Evolutionary conservation across 1,139 yeast genomes (phyloP).

Genomic region (Yarrowia galli): DNA sequence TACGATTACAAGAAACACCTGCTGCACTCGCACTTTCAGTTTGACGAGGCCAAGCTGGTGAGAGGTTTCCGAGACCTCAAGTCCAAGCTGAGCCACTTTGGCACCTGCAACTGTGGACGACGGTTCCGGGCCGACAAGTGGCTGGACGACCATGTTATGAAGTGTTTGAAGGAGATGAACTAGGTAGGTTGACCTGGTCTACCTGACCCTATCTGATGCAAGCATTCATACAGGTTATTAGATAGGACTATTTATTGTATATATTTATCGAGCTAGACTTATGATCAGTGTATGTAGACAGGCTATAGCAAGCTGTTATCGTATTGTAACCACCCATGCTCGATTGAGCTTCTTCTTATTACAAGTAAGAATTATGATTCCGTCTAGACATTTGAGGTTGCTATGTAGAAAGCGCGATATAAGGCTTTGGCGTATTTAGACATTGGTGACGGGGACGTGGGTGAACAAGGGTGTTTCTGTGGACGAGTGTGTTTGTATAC

Average conservation of each 20-base stretch:
- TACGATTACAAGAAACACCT: slow-evolving; percentile 74
- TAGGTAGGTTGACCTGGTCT: too few relatives aligned
- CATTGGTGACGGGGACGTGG: too few relatives aligned
- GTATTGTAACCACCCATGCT: too few relatives aligned
- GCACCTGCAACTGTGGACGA: slow-evolving; percentile 66
- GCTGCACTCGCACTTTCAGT: slow-evolving; percentile 66
- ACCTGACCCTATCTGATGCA: slow-evolving; percentile 39
- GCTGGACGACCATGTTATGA: slow-evolving; percentile 64
- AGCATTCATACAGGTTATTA: slow-evolving; percentile 40
- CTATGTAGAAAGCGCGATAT: too few relatives aligned
- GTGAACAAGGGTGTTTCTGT: too few relatives aligned
- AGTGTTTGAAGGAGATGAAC: slow-evolving; percentile 41
- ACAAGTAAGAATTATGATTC: too few relatives aligned
- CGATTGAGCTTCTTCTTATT: too few relatives aligned
- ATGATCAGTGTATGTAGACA: too few relatives aligned
- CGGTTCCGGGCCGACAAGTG: slow-evolving; percentile 61
- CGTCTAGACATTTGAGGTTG: too few relatives aligned
- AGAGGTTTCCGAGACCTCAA: slow-evolving; percentile 60
- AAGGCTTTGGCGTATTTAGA: too few relatives aligned
- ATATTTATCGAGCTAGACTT: slow-evolving; percentile 39
- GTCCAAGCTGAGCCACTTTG: slow-evolving; percentile 61
- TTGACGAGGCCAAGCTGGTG: slow-evolving; percentile 55
- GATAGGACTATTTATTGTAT: slow-evolving; percentile 42
- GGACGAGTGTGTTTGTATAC: too few relatives aligned
- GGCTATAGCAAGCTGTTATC: too few relatives aligned